phyloP scores from a whole-genome alignment of 2,329 filamentous ascomycete species.

The Zalaria obscura region DNA sequence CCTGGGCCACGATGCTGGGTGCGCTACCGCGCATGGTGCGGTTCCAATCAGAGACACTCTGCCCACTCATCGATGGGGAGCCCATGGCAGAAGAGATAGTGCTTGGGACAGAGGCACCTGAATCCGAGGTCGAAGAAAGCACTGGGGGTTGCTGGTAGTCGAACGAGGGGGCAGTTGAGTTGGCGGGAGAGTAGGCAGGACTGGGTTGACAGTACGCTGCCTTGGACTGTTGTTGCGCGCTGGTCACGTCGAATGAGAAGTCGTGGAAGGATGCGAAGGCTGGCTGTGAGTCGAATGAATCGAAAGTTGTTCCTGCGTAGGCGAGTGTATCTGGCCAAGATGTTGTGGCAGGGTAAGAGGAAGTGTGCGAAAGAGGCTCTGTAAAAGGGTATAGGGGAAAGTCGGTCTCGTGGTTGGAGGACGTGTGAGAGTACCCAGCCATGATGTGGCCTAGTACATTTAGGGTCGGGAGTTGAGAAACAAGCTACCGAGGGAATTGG shows the following conservation, averaged over 20 bases:
- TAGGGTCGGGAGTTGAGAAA: no score
- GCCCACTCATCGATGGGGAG: constrained; percentile 42
- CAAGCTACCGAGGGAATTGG: no score
- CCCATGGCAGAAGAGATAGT: constrained; percentile 35
- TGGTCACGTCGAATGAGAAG: constrained; percentile 21
- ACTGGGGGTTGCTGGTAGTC: constrained; percentile 27
- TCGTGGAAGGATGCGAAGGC: constrained; percentile 21
- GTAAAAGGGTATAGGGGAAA: constrained; percentile 18
- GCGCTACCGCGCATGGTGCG: constrained; percentile 41
- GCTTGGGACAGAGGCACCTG: constrained; percentile 32
- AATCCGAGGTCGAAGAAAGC: constrained; percentile 35
- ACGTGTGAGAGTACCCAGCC: not conserved
- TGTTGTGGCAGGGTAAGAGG: constrained; percentile 9
- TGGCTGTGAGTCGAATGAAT: constrained; percentile 18
- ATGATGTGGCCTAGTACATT: no score
- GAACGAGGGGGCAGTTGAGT: constrained; percentile 31
- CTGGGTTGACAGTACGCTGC: constrained; percentile 11
- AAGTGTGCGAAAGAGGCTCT: constrained; percentile 5
- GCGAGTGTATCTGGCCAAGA: constrained; percentile 14
- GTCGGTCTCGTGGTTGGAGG: constrained; percentile 7
- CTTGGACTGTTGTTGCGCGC: not conserved
- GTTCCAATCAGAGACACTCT: constrained; percentile 47
- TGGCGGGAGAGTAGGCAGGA: constrained; percentile 26
- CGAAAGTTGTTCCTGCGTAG: constrained; percentile 18
- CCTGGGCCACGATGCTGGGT: constrained; percentile 48